Conservation (phyloP, 2,329 filamentous ascomycete species). For the Metarhizium brunneum region DNA sequence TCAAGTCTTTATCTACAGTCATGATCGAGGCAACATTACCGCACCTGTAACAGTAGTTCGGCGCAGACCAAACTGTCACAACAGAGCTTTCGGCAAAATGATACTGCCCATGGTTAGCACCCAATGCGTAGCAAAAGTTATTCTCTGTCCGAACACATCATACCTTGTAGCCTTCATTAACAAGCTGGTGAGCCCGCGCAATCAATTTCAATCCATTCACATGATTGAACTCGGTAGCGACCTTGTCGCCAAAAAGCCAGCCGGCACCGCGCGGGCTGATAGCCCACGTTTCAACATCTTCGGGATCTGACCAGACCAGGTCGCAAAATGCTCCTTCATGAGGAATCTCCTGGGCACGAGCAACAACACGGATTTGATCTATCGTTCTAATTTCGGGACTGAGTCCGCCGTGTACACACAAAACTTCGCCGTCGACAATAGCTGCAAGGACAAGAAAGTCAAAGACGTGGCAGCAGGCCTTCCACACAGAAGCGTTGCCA, state of each 20-base stretch:
- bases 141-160: slow-evolving; percentile 6
- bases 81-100: slow-evolving; percentile 94
- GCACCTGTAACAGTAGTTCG: slow-evolving; percentile 91
- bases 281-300: slow-evolving; percentile 94
- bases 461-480: slow-evolving; percentile 98
- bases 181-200: slow-evolving; percentile 92
- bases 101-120: slow-evolving; percentile 46
- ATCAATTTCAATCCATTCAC: slow-evolving; percentile 96
- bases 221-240: slow-evolving; percentile 94
- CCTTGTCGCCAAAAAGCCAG: slow-evolving; percentile 95
- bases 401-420: slow-evolving; percentile 91
- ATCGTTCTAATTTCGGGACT: slow-evolving; percentile 92
- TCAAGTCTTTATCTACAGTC: slow-evolving; percentile 75
- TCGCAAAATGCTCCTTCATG: slow-evolving; percentile 98
- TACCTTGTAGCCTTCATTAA: slow-evolving; percentile 97
- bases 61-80: slow-evolving; percentile 96
- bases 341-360: slow-evolving; percentile 93
- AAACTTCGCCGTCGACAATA: slow-evolving; percentile 96
- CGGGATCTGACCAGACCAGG: slow-evolving; percentile 94
- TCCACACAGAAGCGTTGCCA: slow-evolving; percentile 98
- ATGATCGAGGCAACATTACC: slow-evolving; percentile 97
- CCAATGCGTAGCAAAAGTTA: not conserved
- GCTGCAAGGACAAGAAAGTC: slow-evolving; percentile 95
- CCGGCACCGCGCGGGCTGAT: slow-evolving; percentile 92
- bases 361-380: slow-evolving; percentile 98